Conservation (phyloP, 257 asterid genomes). For the Primulina huaijiensis region DNA sequence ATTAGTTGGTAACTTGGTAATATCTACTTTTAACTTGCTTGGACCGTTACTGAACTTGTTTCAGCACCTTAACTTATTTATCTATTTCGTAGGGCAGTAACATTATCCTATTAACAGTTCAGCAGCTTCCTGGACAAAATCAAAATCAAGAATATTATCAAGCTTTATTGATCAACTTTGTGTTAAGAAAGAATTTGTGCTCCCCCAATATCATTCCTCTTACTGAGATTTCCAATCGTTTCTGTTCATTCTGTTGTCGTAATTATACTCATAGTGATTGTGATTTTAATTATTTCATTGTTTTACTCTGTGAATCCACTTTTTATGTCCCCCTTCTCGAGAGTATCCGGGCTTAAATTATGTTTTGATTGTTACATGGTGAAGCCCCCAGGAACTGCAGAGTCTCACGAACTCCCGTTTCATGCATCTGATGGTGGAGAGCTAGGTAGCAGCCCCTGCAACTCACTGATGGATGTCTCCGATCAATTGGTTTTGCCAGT, state of each 20-base stretch:
- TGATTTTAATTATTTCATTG: neutral
- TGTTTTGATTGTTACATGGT: constrained; percentile 34
- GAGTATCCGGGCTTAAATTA: constrained; percentile 13
- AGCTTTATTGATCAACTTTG: neutral
- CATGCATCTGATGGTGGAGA: constrained; percentile 77
- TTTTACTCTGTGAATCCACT: constrained; percentile 9
- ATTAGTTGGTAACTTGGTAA: too few species aligned
- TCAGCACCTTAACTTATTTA: constrained; percentile 7
- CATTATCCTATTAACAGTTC: neutral
- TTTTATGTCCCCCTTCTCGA: neutral
- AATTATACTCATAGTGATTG: neutral
- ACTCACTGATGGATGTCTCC: constrained; percentile 77
- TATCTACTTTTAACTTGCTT: neutral
- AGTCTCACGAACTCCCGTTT: constrained; percentile 56
- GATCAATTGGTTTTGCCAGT: constrained; percentile 78
- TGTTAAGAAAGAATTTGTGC: constrained; percentile 9
- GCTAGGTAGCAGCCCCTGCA: constrained; percentile 68
- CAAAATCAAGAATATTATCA: neutral
- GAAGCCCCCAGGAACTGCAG: constrained; percentile 98
- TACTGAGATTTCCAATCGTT: constrained; percentile 9
- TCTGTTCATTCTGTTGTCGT: neutral
- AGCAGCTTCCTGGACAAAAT: neutral
- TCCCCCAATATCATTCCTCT: constrained; percentile 2
- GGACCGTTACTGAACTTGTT: constrained; percentile 6
- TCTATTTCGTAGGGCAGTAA: constrained; percentile 6